phyloP scores from a whole-genome alignment of 2,329 filamentous ascomycete genomes.

The Phaeophleospora eucalypticola region DNA sequence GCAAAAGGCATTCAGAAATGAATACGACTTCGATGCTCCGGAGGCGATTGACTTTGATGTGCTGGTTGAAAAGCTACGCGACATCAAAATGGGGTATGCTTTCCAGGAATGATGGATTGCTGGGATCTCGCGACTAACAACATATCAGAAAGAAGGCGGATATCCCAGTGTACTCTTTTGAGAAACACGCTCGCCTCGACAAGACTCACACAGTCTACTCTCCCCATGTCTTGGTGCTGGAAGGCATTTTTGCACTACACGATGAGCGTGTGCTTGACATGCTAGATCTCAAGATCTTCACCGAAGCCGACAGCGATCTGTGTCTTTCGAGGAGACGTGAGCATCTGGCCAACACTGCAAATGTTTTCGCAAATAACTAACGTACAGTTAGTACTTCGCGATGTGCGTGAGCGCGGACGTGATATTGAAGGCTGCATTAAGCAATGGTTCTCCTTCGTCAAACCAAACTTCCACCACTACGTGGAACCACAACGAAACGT shows the following conservation, averaged over 20 bases:
- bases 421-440: slow-evolving; percentile 96
- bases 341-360: slow-evolving; percentile 52
- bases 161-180: slow-evolving; percentile 92
- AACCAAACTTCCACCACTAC: slow-evolving; percentile 92
- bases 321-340: slow-evolving; percentile 83
- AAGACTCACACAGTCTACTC: slow-evolving; percentile 89
- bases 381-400: slow-evolving; percentile 68
- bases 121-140: slow-evolving; percentile 5
- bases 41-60: slow-evolving; percentile 93
- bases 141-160: slow-evolving; percentile 70
- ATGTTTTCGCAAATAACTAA: slow-evolving; percentile 36
- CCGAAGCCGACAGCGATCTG: slow-evolving; percentile 90
- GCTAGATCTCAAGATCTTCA: slow-evolving; percentile 95
- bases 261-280: slow-evolving; percentile 80
- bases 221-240: slow-evolving; percentile 88
- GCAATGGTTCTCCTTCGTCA: slow-evolving; percentile 95
- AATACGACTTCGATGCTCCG: slow-evolving; percentile 94
- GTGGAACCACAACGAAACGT: slow-evolving; percentile 88
- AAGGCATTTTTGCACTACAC: slow-evolving; percentile 93
- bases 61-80: slow-evolving; percentile 70
- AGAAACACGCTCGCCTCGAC: slow-evolving; percentile 75
- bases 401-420: slow-evolving; percentile 82
- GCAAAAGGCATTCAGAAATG: slow-evolving; percentile 75
- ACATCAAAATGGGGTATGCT: slow-evolving; percentile 83
- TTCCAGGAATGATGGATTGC: neutral